Evolutionary conservation across 768 basidiomycete species (phyloP), one percentile per base, ranked within the genome.

Genomic region (Calocera cornea): DNA sequence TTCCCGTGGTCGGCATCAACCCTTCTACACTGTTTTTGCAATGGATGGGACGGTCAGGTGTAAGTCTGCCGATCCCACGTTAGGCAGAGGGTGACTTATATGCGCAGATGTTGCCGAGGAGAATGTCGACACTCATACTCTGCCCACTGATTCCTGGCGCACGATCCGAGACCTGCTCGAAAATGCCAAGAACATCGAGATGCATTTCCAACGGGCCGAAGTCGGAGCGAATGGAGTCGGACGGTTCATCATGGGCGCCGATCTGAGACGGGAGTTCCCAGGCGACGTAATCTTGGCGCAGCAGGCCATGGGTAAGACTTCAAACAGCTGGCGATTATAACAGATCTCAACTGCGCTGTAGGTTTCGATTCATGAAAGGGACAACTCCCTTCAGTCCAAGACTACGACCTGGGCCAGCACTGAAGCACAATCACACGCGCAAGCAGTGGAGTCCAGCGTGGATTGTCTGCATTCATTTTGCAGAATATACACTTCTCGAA

Each of bases 1-100:
- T 16, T 22, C 54, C n/a, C 47, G 66, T 22, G 66, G 66, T 24
- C 66, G 66, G n/a, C 24, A 67, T 27, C 66, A 67, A 27, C 66
- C 66, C 7, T 67, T 67, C 66, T 67, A 67, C 38, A 67, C 66
- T 17, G 47, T 64, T 22, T 38, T 36, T 33, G 66, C 66, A 22
- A 54, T 34, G 54, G 66, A 67, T 41, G 66, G 66, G 10, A 36
- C 50, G 36, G 34, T 36, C 16, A 17, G 66, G 38, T 67, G 66
- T 67, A 64, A 36, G 66, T 64, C 34, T 36, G 22, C 19, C 27
- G 64, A 64, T n/a, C n/a, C n/a, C n/a, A n/a, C n/a, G n/a, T n/a
- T n/a, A n/a, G n/a, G n/a, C n/a, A n/a, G n/a, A n/a, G n/a, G n/a
- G n/a, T n/a, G n/a, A n/a, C n/a, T n/a, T n/a, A n/a, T n/a, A n/a